Evolutionary conservation across 306 rosid species (phyloP).

Genomic region (Dryas octopetala): DNA sequence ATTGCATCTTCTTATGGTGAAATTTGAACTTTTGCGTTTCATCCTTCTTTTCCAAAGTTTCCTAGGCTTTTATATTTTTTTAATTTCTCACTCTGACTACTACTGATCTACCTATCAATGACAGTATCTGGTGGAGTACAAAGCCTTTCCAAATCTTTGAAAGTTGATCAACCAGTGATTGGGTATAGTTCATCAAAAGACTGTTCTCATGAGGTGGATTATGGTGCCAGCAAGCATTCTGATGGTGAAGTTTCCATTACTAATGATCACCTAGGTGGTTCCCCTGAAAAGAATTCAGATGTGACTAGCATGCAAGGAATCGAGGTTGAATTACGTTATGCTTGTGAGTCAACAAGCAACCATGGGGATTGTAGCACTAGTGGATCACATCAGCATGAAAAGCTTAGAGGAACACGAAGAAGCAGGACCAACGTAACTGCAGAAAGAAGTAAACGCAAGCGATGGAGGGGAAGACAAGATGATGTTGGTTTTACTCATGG

Average conservation of each 20-base stretch:
- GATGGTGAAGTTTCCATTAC: conserved; percentile 81
- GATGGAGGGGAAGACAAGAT: conserved; percentile 93
- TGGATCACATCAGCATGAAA: conserved; percentile 62
- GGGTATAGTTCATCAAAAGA: conserved; percentile 61
- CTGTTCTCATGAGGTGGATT: conserved; percentile 61
- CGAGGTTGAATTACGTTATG: conserved; percentile 70
- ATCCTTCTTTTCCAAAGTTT: not conserved
- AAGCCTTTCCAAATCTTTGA: conserved; percentile 46
- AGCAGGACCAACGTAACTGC: conserved; percentile 57
- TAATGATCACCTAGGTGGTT: conserved; percentile 51
- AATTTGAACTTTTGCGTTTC: conserved; percentile 14
- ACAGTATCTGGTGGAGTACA: conserved; percentile 53
- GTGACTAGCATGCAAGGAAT: conserved; percentile 59
- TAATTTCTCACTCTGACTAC: conserved; percentile 16
- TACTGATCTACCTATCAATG: conserved; percentile 20
- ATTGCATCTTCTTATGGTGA: conserved; percentile 37
- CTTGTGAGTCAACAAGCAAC: conserved; percentile 52
- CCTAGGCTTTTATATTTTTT: not conserved
- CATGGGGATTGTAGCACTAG: conserved; percentile 97
- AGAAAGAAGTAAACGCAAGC: conserved; percentile 87
- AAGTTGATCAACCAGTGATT: conserved; percentile 50
- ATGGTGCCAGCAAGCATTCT: conserved; percentile 62
- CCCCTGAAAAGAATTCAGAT: conserved; percentile 81
- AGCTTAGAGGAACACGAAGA: conserved; percentile 52
- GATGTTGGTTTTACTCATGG: conserved; percentile 45